Evolutionary conservation across 2,329 filamentous ascomycete species (phyloP).

Genomic region (Trichoderma sp.): DNA sequence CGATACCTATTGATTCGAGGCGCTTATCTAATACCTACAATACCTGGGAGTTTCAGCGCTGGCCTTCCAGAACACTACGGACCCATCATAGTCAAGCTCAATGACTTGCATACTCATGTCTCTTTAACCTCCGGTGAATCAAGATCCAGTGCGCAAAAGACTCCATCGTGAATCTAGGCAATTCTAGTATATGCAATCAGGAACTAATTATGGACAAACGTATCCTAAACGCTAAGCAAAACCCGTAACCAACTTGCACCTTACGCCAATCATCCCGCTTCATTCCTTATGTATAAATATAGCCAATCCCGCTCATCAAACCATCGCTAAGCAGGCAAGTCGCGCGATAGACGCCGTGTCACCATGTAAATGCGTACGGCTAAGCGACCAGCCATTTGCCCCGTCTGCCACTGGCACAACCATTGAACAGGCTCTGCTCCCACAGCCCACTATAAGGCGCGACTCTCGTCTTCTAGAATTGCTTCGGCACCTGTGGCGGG

Average conservation of each 20-base stretch:
- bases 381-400: not conserved
- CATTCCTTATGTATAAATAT: not conserved
- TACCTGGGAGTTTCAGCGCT: not conserved
- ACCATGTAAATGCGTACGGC: not conserved
- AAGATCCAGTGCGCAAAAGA: too few species aligned
- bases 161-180: not conserved
- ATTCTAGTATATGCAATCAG: not conserved
- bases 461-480: slow-evolving; percentile 27
- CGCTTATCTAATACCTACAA: not conserved
- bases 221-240: slow-evolving; percentile 13
- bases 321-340: not conserved
- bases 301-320: not conserved
- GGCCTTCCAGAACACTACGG: not conserved
- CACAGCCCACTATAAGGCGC: not conserved
- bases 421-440: not conserved
- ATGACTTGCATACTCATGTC: not conserved
- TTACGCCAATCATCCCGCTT: slow-evolving; percentile 7
- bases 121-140: not conserved
- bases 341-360: not conserved
- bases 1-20: not conserved
- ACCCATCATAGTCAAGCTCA: not conserved
- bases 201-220: not conserved
- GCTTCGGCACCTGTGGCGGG: slow-evolving; percentile 33
- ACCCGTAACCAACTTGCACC: not conserved
- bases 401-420: not conserved